phyloP scores from a whole-genome alignment of 164 flowering plant species.

The Annona squamosa region DNA sequence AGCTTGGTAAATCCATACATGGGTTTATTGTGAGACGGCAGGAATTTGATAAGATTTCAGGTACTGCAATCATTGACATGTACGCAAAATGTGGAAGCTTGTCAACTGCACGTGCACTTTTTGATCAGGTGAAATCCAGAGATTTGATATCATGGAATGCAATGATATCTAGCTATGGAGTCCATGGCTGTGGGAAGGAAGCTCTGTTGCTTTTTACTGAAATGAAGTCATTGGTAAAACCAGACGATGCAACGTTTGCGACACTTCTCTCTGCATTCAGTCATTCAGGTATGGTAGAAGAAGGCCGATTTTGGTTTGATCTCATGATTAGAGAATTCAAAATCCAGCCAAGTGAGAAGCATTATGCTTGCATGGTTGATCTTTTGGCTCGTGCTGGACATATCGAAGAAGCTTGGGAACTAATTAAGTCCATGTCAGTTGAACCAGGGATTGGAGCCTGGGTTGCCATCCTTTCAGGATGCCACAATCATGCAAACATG shows the following conservation, averaged over 20 bases:
- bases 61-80: conserved; percentile 30
- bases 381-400: conserved; percentile 28
- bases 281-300: conserved; percentile 29
- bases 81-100: conserved; percentile 28
- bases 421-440: conserved; percentile 14
- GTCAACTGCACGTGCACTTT: conserved; percentile 17
- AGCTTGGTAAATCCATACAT: conserved; percentile 26
- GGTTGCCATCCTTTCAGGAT: conserved; percentile 29
- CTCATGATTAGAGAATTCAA: conserved; percentile 18
- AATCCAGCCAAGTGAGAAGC: conserved; percentile 24
- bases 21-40: conserved; percentile 18
- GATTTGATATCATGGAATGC: conserved; percentile 28
- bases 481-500: conserved; percentile 16
- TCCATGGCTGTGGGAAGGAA: conserved; percentile 24
- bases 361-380: conserved; percentile 27
- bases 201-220: conserved; percentile 21
- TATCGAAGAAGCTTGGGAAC: conserved; percentile 18
- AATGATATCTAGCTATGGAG: conserved; percentile 26
- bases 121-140: conserved; percentile 17
- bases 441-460: conserved; percentile 22
- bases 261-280: conserved; percentile 29
- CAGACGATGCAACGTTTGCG: conserved; percentile 27
- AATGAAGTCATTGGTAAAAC: conserved; percentile 15
- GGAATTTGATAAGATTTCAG: conserved; percentile 18
- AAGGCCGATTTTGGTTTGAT: conserved; percentile 24